These are phyloP conservation scores for Teunomyces barrocoloradensis DNA, from an alignment of 805 yeast genomes.

Conservation along the genomic window DNA sequence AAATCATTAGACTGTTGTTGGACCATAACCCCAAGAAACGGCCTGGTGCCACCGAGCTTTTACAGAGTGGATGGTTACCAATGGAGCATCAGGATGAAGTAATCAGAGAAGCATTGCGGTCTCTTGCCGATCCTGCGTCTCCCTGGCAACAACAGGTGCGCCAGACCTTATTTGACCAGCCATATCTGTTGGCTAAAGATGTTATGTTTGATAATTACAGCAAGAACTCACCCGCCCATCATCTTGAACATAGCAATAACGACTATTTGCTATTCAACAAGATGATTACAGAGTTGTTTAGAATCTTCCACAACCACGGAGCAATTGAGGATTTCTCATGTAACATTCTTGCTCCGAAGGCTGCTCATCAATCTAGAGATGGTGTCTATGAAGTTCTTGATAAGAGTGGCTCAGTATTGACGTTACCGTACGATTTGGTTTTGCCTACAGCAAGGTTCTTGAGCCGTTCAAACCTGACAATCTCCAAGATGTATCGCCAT, in stretches of 20 bases:
- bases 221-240: slow-evolving; percentile 21
- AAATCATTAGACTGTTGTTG: slow-evolving; percentile 62
- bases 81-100: slow-evolving; percentile 87
- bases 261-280: slow-evolving; percentile 59
- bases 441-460: slow-evolving; percentile 85
- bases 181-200: slow-evolving; percentile 81
- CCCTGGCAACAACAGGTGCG: slow-evolving; percentile 95
- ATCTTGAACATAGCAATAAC: slow-evolving; percentile 24
- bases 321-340: slow-evolving; percentile 77
- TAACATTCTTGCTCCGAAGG: slow-evolving; percentile 70
- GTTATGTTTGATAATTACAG: slow-evolving; percentile 66
- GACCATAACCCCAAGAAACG: slow-evolving; percentile 77
- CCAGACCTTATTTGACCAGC: slow-evolving; percentile 79
- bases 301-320: slow-evolving; percentile 76
- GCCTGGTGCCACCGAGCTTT: slow-evolving; percentile 73
- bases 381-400: slow-evolving; percentile 80
- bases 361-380: slow-evolving; percentile 61
- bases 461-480: slow-evolving; percentile 54
- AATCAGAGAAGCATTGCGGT: slow-evolving; percentile 81
- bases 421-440: slow-evolving; percentile 85
- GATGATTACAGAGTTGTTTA: slow-evolving; percentile 58
- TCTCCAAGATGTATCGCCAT: slow-evolving; percentile 66
- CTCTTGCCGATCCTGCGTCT: slow-evolving; percentile 84
- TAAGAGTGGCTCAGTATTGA: slow-evolving; percentile 81
- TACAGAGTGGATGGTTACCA: slow-evolving; percentile 82